Evolutionary conservation across 2,329 filamentous ascomycete species (phyloP).

Genomic region (Lomentospora prolificans): DNA sequence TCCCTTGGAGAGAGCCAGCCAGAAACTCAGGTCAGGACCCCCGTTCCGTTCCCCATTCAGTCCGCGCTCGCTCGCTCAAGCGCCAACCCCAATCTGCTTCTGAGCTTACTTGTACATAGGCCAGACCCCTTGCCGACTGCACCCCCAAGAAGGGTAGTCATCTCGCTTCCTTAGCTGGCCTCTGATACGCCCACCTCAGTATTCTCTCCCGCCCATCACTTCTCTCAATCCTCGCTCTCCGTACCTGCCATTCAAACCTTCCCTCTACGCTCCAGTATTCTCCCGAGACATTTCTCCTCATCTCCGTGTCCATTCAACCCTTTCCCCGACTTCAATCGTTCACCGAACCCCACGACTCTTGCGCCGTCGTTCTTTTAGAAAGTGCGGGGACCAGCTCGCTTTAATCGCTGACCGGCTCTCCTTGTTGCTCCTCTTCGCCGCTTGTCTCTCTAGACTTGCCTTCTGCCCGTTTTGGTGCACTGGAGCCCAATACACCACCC

Average conservation of each 20-base stretch:
- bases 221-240: neutral
- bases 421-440: neutral
- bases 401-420: neutral
- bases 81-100: neutral
- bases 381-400: constrained; percentile 1
- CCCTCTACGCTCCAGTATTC: neutral
- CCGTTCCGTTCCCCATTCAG: too few relatives aligned
- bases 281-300: constrained; percentile 8
- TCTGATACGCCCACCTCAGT: constrained; percentile 6
- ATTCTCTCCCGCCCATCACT: constrained; percentile 7
- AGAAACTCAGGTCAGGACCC: too few relatives aligned
- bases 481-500: constrained; percentile 2
- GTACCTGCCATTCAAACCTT: constrained; percentile 3
- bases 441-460: neutral
- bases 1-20: too few relatives aligned
- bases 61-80: neutral
- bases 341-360: constrained; percentile 4
- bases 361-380: constrained; percentile 2
- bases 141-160: constrained; percentile 2
- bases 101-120: neutral
- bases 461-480: neutral
- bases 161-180: constrained; percentile 9
- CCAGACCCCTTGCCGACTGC: constrained; percentile 5
- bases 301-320: constrained; percentile 1
- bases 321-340: constrained; percentile 1